phyloP scores from a whole-genome alignment of 202 grass and related monocot species.

The Setaria viridis region DNA sequence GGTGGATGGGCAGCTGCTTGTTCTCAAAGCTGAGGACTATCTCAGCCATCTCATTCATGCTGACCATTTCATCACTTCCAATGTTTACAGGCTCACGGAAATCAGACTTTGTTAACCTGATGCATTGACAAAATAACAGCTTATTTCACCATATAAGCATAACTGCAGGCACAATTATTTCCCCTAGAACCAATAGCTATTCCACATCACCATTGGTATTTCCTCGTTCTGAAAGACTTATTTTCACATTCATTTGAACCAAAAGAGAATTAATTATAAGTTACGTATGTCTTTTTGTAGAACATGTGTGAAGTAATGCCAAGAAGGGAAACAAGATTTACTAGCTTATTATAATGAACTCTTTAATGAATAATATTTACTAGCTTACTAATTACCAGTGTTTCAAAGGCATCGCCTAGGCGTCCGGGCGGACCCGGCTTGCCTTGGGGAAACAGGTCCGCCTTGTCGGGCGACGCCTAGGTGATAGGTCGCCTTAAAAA shows the following conservation, averaged over 20 bases:
- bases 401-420: no score
- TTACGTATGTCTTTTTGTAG: background rate
- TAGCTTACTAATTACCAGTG: background rate
- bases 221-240: background rate
- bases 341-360: conserved; percentile 7
- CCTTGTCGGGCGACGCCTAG: no score
- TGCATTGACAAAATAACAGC: conserved; percentile 18
- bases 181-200: background rate
- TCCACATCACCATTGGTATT: background rate
- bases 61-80: conserved; percentile 96
- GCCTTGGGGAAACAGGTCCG: no score
- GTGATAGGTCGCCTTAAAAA: background rate
- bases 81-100: conserved; percentile 96
- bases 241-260: conserved; percentile 1
- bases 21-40: conserved; percentile 83
- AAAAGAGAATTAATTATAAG: conserved; percentile 17
- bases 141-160: conserved; percentile 5
- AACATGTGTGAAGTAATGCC: background rate
- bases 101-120: conserved; percentile 91
- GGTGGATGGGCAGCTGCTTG: conserved; percentile 81
- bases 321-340: background rate
- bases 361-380: background rate
- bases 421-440: no score
- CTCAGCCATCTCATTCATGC: conserved; percentile 97
- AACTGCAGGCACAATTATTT: background rate